phyloP scores from a whole-genome alignment of 73 alveolate species.

The Blepharisma japonicum region DNA sequence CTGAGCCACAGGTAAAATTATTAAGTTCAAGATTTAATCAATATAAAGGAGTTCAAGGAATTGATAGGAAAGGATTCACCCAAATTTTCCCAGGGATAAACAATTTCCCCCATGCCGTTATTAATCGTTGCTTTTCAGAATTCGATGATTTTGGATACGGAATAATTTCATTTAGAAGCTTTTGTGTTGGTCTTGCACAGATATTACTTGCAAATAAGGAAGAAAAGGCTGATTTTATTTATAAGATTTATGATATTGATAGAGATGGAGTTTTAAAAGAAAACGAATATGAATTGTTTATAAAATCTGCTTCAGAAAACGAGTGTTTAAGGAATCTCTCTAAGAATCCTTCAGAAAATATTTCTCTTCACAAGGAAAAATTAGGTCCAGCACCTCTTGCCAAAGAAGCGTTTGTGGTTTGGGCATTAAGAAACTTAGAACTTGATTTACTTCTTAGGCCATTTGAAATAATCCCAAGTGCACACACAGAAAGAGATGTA shows the following conservation, averaged over 20 bases:
- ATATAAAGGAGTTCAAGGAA: neutral
- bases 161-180: neutral
- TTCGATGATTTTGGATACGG: neutral
- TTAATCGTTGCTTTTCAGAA: neutral
- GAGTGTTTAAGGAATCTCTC: neutral
- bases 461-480: slow-evolving; percentile 26
- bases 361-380: slow-evolving; percentile 6
- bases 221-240: slow-evolving; percentile 23
- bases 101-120: neutral
- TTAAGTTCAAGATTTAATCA: neutral
- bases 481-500: slow-evolving; percentile 12
- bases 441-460: neutral
- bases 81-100: slow-evolving; percentile 4
- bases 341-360: neutral
- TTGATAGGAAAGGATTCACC: neutral
- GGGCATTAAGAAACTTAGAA: slow-evolving; percentile 15
- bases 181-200: slow-evolving; percentile 10
- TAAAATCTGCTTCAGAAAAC: neutral
- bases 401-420: neutral
- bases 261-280: neutral
- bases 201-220: neutral
- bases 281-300: slow-evolving; percentile 4
- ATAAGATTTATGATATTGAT: slow-evolving; percentile 9
- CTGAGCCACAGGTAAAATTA: slow-evolving; percentile 12
- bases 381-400: neutral